These are phyloP conservation scores for Diplocarpon rosae DNA, from an alignment of 2,329 filamentous ascomycete species.

Conservation along the genomic window DNA sequence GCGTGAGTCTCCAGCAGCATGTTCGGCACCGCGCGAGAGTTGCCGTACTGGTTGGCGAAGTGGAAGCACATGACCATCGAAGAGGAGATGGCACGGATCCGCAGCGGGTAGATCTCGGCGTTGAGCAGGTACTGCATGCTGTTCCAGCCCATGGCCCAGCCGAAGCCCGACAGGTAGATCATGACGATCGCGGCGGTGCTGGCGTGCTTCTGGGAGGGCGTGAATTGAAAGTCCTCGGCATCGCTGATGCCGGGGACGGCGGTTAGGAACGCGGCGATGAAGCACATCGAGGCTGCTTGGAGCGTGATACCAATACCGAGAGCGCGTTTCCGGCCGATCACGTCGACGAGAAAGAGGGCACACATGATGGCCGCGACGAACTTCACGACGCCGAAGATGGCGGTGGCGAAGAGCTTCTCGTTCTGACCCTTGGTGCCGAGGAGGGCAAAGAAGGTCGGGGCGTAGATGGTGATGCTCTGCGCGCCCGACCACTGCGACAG, in stretches of 20 bases:
- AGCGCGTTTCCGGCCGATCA: slow-evolving; percentile 63
- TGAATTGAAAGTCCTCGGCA: slow-evolving; percentile 36
- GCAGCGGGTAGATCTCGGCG: slow-evolving; percentile 64
- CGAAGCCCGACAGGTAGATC: slow-evolving; percentile 59
- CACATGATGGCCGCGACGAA: slow-evolving; percentile 55
- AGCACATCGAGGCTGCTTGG: slow-evolving; percentile 50
- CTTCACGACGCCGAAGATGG: slow-evolving; percentile 67
- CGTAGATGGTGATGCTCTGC: slow-evolving; percentile 66
- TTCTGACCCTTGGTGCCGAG: slow-evolving; percentile 57
- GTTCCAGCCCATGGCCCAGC: slow-evolving; percentile 66
- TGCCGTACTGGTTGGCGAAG: slow-evolving; percentile 71
- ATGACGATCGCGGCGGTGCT: slow-evolving; percentile 60
- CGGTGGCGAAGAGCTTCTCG: slow-evolving; percentile 62
- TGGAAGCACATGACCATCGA: slow-evolving; percentile 68
- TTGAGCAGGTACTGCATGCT: slow-evolving; percentile 70
- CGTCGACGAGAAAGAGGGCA: slow-evolving; percentile 69
- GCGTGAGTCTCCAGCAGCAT: slow-evolving; percentile 50
- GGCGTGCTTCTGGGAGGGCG: slow-evolving; percentile 37
- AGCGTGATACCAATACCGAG: slow-evolving; percentile 49
- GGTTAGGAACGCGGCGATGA: slow-evolving; percentile 50
- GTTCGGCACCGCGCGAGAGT: slow-evolving; percentile 60
- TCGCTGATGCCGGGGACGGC: slow-evolving; percentile 48
- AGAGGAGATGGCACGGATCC: slow-evolving; percentile 61
- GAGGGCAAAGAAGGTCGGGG: slow-evolving; percentile 60
- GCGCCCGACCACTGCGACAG: slow-evolving; percentile 65